Percentiles rank a stretch among this genome's conserved stretches.
Conservation (phyloP, 2,329 filamentous ascomycete genomes). For the Ascochyta rabiei region DNA sequence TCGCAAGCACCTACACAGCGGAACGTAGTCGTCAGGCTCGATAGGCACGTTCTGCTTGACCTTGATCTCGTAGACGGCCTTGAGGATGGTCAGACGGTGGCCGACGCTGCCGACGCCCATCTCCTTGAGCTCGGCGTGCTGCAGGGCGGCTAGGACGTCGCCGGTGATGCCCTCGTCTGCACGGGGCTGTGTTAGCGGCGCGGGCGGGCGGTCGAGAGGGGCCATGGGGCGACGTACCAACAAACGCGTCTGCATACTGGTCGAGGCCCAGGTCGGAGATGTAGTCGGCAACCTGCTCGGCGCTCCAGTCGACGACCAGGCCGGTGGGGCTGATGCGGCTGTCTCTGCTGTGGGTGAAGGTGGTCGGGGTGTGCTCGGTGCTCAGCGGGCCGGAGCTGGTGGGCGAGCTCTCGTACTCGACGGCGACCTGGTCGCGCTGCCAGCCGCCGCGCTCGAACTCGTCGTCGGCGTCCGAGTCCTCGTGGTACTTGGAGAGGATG, state of each 20-base stretch:
- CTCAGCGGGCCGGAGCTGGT: slow-evolving; percentile 75
- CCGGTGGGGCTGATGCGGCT: slow-evolving; percentile 73
- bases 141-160: slow-evolving; percentile 84
- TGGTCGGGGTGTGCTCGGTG: slow-evolving; percentile 78
- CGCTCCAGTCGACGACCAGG: slow-evolving; percentile 79
- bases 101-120: slow-evolving; percentile 93
- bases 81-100: slow-evolving; percentile 91
- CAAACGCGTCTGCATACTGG: slow-evolving; percentile 82
- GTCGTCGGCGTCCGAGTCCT: slow-evolving; percentile 75
- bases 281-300: slow-evolving; percentile 89
- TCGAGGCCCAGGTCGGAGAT: slow-evolving; percentile 77
- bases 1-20: slow-evolving; percentile 70
- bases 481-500: slow-evolving; percentile 65
- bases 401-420: slow-evolving; percentile 71
- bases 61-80: slow-evolving; percentile 96
- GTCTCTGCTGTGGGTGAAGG: slow-evolving; percentile 69
- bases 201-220: not conserved
- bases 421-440: slow-evolving; percentile 65
- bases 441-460: slow-evolving; percentile 79
- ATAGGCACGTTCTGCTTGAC: slow-evolving; percentile 89
- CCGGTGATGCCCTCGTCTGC: slow-evolving; percentile 93
- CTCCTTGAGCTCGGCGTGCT: slow-evolving; percentile 92
- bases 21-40: slow-evolving; percentile 92
- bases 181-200: slow-evolving; percentile 20
- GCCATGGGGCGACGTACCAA: slow-evolving; percentile 66